Conservation (phyloP, 176 grass and related monocot species). For the Cenchrus purpureus region DNA sequence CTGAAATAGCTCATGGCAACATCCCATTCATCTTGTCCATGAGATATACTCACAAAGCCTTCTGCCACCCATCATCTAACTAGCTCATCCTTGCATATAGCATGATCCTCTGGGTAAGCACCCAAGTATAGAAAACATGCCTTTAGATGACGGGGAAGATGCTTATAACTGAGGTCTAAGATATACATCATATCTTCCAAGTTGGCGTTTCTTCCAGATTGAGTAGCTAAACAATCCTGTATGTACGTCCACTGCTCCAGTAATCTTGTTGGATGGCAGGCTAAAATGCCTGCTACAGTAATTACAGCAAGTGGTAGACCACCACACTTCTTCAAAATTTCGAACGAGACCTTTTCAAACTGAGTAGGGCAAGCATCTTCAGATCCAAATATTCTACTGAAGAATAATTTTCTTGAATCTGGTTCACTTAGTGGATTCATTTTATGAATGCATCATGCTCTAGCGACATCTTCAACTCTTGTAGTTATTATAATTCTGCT, state of each 20-base stretch:
- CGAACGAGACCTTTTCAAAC: not conserved
- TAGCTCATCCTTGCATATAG: not conserved
- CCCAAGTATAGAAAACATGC: constrained; percentile 47
- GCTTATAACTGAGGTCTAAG: constrained; percentile 34
- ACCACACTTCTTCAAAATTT: constrained; percentile 10
- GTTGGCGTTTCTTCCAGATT: not conserved
- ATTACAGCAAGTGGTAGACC: constrained; percentile 12
- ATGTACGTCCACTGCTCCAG: not conserved
- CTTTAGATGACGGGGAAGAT: constrained; percentile 37
- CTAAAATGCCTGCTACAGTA: not conserved
- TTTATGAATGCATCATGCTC: not conserved
- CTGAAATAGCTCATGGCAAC: constrained; percentile 29
- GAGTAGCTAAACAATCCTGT: not conserved
- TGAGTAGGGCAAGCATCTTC: not conserved
- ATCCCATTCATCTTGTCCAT: not conserved
- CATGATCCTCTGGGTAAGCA: constrained; percentile 30
- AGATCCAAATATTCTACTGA: not conserved
- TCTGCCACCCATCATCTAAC: constrained; percentile 48
- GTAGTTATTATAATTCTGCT: constrained; percentile 4
- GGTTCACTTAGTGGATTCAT: not conserved
- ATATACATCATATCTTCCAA: constrained; percentile 28
- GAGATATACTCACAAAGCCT: constrained; percentile 34
- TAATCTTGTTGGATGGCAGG: not conserved
- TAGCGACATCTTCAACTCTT: not conserved
- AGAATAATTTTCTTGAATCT: constrained; percentile 2